Evolutionary conservation across 768 basidiomycete genomes (phyloP).

Genomic region (Sistotremastrum suecicum): DNA sequence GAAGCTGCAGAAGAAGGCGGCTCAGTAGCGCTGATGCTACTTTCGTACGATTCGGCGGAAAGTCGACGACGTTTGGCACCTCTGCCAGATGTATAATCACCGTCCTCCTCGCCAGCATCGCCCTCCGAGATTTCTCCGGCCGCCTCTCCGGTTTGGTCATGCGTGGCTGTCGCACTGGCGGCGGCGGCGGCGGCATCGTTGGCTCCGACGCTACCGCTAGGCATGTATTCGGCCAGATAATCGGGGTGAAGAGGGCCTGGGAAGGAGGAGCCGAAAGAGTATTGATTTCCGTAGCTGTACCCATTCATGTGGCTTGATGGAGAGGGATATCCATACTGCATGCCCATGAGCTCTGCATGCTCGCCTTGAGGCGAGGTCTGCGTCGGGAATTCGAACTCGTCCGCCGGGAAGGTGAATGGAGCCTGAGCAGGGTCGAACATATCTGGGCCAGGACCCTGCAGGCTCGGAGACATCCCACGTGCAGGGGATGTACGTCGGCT

Average conservation of each 20-base stretch:
- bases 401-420: constrained; percentile 53
- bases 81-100: constrained; percentile 25
- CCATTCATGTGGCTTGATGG: no score
- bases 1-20: constrained; percentile 50
- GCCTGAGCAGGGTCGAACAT: constrained; percentile 50
- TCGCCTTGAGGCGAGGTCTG: background rate
- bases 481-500: constrained; percentile 60
- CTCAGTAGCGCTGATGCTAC: constrained; percentile 37
- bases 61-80: constrained; percentile 47
- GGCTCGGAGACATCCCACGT: constrained; percentile 3
- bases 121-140: no score
- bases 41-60: constrained; percentile 36
- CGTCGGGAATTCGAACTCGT: constrained; percentile 24
- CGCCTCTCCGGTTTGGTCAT: no score
- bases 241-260: constrained; percentile 71
- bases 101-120: background rate
- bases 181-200: constrained; percentile 12
- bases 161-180: background rate
- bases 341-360: constrained; percentile 40
- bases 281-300: background rate
- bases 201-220: constrained; percentile 32
- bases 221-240: constrained; percentile 32
- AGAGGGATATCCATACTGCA: constrained; percentile 21
- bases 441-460: constrained; percentile 21
- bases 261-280: constrained; percentile 30